Base-by-base conservation (phyloP, 2,329 filamentous ascomycete species). In the Alternaria sp. region DNA sequence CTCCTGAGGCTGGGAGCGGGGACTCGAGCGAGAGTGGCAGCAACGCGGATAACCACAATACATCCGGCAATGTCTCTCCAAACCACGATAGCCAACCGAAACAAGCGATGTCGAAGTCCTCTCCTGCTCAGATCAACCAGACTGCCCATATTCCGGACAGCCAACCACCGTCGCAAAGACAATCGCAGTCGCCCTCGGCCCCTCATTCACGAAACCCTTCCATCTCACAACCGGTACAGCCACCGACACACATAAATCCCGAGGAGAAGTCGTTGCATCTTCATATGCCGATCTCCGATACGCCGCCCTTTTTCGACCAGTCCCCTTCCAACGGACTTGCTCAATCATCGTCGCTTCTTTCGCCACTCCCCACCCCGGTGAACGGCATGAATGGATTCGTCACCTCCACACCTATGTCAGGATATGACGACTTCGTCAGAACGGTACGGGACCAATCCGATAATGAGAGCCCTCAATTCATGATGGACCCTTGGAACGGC, bases 401-500 rank as follows among this genome's bases (percentile, higher is more conserved):
- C 43, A 78, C 82, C 26, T 78, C 80, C 11, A 83, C 83, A 19
- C 81, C 82, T 12, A 79, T 84, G 68, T 81, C 82, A 19, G 81
- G 81, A 13, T 85, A 82, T 62, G 81, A 83, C 19, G 82, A 84
- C 30, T 83, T 84, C 61, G 73, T 79, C 30, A 67, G 77, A 51
- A 77, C 77, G 23, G 72, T 74, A 36, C 78, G 77, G 15, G 81
- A 83, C 30, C 75, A 77, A 23, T 79, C 82, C 2, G 82, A 84
- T 9, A 75, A 75, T 13, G 78, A 75, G 15, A 84, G 81, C 69
- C 83, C 83, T 5, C 78, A 76, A 17, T 85, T 84, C 72, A 79
- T 84, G 76, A 79, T 85, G 69, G 83, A 85, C 66, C 73, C 76
- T 6, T 85, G 83, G 83, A 77, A 76, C 46, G 78, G 82, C 56